Evolutionary conservation across 139 green algal species (phyloP).

Genomic region (Tetradesmus lagerheimii): DNA sequence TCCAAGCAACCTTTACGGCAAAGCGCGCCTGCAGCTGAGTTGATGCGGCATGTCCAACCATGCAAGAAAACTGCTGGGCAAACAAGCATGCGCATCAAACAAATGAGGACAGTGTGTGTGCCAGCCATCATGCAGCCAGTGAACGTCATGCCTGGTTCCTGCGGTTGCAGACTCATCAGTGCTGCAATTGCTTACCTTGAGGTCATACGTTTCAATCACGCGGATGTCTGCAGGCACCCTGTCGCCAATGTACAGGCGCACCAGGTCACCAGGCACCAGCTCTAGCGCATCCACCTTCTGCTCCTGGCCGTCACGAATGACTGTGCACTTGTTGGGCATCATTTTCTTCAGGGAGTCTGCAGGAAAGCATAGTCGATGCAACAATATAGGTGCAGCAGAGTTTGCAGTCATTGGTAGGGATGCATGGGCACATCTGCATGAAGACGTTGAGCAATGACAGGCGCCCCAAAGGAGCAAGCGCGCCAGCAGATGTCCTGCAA

Average conservation of each 20-base stretch:
- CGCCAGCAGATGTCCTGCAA: background rate
- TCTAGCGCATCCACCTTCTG: slow-evolving; percentile 49
- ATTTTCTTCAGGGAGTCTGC: slow-evolving; percentile 47
- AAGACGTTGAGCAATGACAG: no score
- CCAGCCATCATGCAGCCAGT: background rate
- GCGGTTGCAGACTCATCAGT: background rate
- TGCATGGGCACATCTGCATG: no score
- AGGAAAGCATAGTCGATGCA: background rate
- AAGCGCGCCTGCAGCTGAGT: background rate
- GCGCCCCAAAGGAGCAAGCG: no score
- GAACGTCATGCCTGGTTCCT: background rate
- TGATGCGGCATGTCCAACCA: no score
- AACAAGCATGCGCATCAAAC: no score
- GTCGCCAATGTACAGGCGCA: slow-evolving; percentile 54
- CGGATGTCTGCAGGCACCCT: slow-evolving; percentile 58
- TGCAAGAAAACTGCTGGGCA: no score
- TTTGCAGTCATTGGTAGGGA: no score
- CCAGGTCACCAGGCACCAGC: slow-evolving; percentile 56
- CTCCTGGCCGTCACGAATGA: slow-evolving; percentile 53
- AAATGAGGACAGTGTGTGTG: no score
- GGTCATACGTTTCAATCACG: slow-evolving; percentile 52
- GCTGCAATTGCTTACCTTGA: slow-evolving; percentile 38
- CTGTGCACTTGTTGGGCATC: slow-evolving; percentile 51
- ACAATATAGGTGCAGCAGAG: no score
- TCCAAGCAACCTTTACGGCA: background rate